A percentile compares a stretch with the other conserved stretches of the same genome.
phyloP scores from a whole-genome alignment of 768 basidiomycete species.

The Coprinopsis marcescibilis region DNA sequence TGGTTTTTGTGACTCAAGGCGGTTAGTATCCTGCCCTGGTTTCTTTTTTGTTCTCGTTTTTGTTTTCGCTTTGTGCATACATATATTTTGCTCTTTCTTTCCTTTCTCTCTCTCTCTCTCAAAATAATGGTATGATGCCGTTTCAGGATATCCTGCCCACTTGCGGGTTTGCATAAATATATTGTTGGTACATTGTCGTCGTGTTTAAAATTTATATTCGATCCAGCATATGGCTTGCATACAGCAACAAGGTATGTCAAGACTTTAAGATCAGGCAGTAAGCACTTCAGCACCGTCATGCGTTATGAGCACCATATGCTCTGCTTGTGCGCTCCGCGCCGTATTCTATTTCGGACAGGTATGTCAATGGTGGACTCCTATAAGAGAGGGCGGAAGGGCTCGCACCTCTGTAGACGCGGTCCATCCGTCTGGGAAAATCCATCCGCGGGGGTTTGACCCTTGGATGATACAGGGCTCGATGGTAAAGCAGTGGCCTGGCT shows the following conservation, averaged over 20 bases:
- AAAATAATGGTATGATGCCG: not conserved
- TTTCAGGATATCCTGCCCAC: not conserved
- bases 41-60: too few relatives aligned
- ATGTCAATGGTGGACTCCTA: not conserved
- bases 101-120: not conserved
- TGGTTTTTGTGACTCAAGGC: too few relatives aligned
- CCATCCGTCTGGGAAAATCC: slow-evolving; percentile 91
- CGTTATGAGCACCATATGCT: slow-evolving; percentile 86
- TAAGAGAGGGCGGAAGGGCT: not conserved
- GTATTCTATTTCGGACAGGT: slow-evolving; percentile 47
- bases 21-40: too few relatives aligned
- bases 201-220: too few relatives aligned
- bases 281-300: slow-evolving; percentile 73
- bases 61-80: slow-evolving; percentile 23
- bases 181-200: too few relatives aligned
- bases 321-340: slow-evolving; percentile 77
- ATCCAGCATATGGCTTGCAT: too few relatives aligned
- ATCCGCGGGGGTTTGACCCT: slow-evolving; percentile 58
- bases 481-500: slow-evolving; percentile 85
- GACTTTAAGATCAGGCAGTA: slow-evolving; percentile 35
- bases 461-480: slow-evolving; percentile 86
- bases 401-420: slow-evolving; percentile 82
- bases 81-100: not conserved
- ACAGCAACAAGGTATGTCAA: too few relatives aligned
- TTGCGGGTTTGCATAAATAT: not conserved